Conservation (phyloP, 192 early-diverging fungal genomes). For the Coemansia sp. region DNA sequence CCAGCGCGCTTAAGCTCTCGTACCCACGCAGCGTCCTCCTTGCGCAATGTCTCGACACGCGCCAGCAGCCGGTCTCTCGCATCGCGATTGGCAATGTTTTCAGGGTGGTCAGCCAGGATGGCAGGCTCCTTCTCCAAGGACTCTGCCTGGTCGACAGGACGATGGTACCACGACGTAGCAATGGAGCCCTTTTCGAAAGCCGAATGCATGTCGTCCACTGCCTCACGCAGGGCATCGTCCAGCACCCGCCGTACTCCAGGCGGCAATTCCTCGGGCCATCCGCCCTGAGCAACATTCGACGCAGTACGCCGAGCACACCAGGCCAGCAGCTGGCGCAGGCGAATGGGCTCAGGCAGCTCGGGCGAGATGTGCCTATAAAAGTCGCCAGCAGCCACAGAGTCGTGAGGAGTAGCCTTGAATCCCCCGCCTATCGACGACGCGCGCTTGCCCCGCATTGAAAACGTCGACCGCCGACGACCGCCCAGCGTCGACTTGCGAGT, state of each 20-base stretch:
- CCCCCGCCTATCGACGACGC: slow-evolving; percentile 63
- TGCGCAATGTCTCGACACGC: slow-evolving; percentile 24
- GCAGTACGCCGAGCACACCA: slow-evolving; percentile 63
- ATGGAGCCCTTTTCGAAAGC: slow-evolving; percentile 49
- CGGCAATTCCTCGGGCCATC: slow-evolving; percentile 34
- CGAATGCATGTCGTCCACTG: slow-evolving; percentile 47
- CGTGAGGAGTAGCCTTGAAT: slow-evolving; percentile 64
- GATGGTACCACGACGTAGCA: slow-evolving; percentile 56
- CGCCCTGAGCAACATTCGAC: neutral
- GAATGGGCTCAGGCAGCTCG: slow-evolving; percentile 66
- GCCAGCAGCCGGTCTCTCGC: slow-evolving; percentile 24
- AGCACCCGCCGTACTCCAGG: slow-evolving; percentile 21
- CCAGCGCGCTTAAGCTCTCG: slow-evolving; percentile 42
- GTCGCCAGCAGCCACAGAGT: slow-evolving; percentile 57
- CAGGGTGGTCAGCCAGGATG: slow-evolving; percentile 28
- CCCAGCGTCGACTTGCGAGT: slow-evolving; percentile 42
- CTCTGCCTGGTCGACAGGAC: slow-evolving; percentile 23
- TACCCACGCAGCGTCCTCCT: slow-evolving; percentile 44
- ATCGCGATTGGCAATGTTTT: slow-evolving; percentile 41
- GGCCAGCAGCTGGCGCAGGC: slow-evolving; percentile 67
- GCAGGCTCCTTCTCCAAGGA: slow-evolving; percentile 11
- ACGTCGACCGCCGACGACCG: slow-evolving; percentile 57
- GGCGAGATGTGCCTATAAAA: slow-evolving; percentile 71
- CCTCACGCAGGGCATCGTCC: slow-evolving; percentile 36
- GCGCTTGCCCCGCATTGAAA: slow-evolving; percentile 60